A percentile compares a stretch with the other conserved stretches of the same genome.
These are phyloP conservation scores for Olyra latifolia DNA, from an alignment of 176 grass and related monocot genomes.

Conservation along the genomic window DNA sequence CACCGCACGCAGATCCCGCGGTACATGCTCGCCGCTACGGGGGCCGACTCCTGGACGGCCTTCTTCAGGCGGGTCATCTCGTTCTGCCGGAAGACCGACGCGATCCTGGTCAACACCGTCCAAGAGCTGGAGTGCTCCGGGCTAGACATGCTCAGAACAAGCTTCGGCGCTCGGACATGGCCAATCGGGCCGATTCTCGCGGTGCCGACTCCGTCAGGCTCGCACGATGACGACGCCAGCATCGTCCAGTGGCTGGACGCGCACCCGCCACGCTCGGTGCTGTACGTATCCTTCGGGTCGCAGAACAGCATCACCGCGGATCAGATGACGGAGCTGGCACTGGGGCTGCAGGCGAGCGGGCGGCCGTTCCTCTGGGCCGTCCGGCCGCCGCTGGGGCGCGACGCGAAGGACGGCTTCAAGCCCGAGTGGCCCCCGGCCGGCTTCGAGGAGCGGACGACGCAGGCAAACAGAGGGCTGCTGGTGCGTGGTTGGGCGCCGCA, in stretches of 20 bases:
- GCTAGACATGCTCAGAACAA: conserved; percentile 43
- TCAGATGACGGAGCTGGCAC: conserved; percentile 60
- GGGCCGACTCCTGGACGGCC: conserved; percentile 44
- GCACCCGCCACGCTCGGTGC: conserved; percentile 40
- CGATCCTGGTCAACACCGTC: conserved; percentile 59
- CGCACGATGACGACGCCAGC: neutral
- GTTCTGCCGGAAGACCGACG: conserved; percentile 31
- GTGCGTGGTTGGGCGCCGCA: conserved; percentile 57
- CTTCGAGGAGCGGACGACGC: conserved; percentile 45
- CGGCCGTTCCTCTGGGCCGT: conserved; percentile 58
- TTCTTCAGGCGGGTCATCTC: conserved; percentile 40
- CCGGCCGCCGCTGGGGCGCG: conserved; percentile 46
- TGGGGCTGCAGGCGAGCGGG: conserved; percentile 55
- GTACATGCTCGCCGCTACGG: conserved; percentile 35
- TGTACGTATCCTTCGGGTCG: conserved; percentile 68
- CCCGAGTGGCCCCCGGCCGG: conserved; percentile 56
- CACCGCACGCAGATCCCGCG: conserved; percentile 55
- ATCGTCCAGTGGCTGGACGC: conserved; percentile 53
- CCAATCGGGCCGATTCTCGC: conserved; percentile 51
- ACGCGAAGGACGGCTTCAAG: conserved; percentile 37
- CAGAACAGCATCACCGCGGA: conserved; percentile 49
- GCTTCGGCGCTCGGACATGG: conserved; percentile 11
- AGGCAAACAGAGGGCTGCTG: conserved; percentile 11
- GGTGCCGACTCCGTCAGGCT: neutral
- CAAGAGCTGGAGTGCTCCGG: conserved; percentile 51